phyloP scores from a whole-genome alignment of 2,329 filamentous ascomycete genomes.

The Aspergillus melleus region DNA sequence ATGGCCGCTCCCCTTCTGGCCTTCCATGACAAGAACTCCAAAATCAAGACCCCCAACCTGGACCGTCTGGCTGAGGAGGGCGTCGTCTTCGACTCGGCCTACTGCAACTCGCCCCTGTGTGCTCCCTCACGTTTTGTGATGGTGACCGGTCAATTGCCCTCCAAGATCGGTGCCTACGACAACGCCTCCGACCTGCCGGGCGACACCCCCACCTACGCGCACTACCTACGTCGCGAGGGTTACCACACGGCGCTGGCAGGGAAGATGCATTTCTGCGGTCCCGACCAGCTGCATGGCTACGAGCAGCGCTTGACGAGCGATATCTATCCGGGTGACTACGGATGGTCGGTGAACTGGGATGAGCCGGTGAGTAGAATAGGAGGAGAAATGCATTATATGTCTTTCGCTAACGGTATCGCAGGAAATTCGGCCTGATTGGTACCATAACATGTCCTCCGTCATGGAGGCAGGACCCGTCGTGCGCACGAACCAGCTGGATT shows the following conservation, averaged over 20 bases:
- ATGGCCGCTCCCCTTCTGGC: conserved; percentile 86
- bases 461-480: conserved; percentile 85
- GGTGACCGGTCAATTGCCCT: conserved; percentile 88
- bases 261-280: conserved; percentile 96
- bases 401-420: conserved; percentile 12
- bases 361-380: conserved; percentile 58
- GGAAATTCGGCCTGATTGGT: conserved; percentile 77
- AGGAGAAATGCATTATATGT: background rate
- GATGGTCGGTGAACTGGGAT: conserved; percentile 96
- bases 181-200: conserved; percentile 83
- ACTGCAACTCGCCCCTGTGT: conserved; percentile 91
- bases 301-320: conserved; percentile 91
- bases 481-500: conserved; percentile 91
- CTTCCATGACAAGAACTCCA: conserved; percentile 85
- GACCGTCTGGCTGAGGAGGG: conserved; percentile 77
- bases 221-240: conserved; percentile 79
- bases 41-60: conserved; percentile 89
- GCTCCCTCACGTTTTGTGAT: conserved; percentile 92
- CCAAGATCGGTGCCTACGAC: conserved; percentile 88
- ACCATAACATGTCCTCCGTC: conserved; percentile 93
- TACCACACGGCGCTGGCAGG: conserved; percentile 90
- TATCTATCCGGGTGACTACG: conserved; percentile 92
- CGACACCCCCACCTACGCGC: conserved; percentile 86
- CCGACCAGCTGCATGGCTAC: conserved; percentile 88
- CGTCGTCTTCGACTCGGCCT: conserved; percentile 90